Percentiles rank a stretch among this genome's conserved stretches.
phyloP scores from a whole-genome alignment of 129 eudicot species.

The Flaveria bidentis region DNA sequence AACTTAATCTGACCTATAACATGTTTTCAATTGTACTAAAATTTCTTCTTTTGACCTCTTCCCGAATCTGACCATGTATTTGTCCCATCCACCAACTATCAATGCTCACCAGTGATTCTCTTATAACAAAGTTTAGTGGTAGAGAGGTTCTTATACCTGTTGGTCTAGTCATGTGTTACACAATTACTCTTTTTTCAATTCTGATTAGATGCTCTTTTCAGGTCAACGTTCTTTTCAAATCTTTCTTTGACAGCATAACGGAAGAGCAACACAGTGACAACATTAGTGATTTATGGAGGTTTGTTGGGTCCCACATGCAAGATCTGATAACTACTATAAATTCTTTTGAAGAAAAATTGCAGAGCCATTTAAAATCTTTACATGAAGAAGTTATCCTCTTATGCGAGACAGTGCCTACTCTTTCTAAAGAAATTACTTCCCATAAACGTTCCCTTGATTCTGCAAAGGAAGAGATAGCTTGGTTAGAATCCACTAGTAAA shows the following conservation, averaged over 20 bases:
- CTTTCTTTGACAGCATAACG: slow-evolving; percentile 28
- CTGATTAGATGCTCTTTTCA: slow-evolving; percentile 31
- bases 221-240: slow-evolving; percentile 22
- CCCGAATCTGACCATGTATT: neutral
- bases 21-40: neutral
- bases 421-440: slow-evolving; percentile 49
- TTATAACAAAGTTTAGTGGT: neutral
- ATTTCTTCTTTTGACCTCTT: neutral
- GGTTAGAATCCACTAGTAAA: slow-evolving; percentile 48
- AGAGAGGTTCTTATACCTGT: slow-evolving; percentile 4
- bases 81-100: neutral
- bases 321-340: slow-evolving; percentile 40
- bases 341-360: slow-evolving; percentile 47
- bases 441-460: slow-evolving; percentile 47
- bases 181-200: slow-evolving; percentile 1
- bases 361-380: slow-evolving; percentile 43
- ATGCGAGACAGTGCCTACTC: slow-evolving; percentile 39
- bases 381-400: slow-evolving; percentile 47
- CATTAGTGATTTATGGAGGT: slow-evolving; percentile 40
- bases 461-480: slow-evolving; percentile 47
- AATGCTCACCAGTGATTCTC: neutral
- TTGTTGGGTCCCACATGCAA: slow-evolving; percentile 45
- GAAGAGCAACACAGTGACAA: slow-evolving; percentile 38
- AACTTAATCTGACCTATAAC: neutral
- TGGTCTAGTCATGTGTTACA: neutral